phyloP scores from a whole-genome alignment of 768 basidiomycete species.

The Lentinula guzmanii region DNA sequence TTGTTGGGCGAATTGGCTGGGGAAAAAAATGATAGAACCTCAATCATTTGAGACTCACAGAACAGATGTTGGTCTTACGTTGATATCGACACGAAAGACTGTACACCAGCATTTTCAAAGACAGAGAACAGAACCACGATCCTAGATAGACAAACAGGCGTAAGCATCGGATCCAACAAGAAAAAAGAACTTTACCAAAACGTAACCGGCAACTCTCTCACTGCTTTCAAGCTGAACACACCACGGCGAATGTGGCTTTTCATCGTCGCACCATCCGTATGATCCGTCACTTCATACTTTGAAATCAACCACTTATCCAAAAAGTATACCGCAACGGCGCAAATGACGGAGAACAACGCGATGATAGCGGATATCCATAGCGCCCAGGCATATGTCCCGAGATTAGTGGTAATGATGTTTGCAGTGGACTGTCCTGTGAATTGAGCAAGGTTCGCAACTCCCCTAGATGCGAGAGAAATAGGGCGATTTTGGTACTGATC shows the following conservation, averaged over 20 bases:
- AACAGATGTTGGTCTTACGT: conserved; percentile 19
- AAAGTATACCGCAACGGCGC: conserved; percentile 27
- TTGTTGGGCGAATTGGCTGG: conserved; percentile 36
- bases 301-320: conserved; percentile 29
- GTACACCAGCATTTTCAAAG: conserved; percentile 38
- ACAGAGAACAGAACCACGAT: conserved; percentile 9
- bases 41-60: too few species aligned
- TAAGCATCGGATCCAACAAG: neutral
- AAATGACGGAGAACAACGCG: conserved; percentile 29
- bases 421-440: conserved; percentile 35
- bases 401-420: conserved; percentile 30
- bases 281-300: conserved; percentile 29
- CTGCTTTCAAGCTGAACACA: conserved; percentile 24
- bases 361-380: conserved; percentile 35
- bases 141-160: neutral
- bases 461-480: conserved; percentile 16
- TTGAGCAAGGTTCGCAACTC: conserved; percentile 33
- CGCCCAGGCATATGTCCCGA: conserved; percentile 33
- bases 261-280: conserved; percentile 25
- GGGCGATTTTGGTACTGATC: neutral
- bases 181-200: conserved; percentile 38
- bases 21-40: neutral
- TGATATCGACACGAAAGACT: conserved; percentile 37
- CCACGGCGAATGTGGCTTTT: conserved; percentile 16
- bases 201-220: conserved; percentile 27